A percentile compares a stretch with the other conserved stretches of the same genome.
phyloP scores from a whole-genome alignment of 148 eudicot species.

The Nyssa sinensis region DNA sequence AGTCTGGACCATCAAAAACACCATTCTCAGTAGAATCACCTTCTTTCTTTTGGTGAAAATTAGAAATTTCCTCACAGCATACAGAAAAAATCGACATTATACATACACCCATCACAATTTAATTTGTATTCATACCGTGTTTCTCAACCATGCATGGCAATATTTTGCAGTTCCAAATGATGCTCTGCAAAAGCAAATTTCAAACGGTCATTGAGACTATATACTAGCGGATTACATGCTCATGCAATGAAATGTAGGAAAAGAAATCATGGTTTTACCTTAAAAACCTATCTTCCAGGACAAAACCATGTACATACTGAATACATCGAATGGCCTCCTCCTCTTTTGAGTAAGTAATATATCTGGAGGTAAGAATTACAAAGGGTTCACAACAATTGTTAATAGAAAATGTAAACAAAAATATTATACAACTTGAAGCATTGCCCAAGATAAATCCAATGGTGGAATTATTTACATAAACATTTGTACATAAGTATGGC shows the following conservation, averaged over 20 bases:
- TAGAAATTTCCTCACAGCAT: neutral
- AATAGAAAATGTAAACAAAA: neutral
- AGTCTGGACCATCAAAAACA: slow-evolving; percentile 33
- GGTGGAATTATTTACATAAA: neutral
- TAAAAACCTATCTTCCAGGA: slow-evolving; percentile 47
- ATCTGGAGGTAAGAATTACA: slow-evolving; percentile 27
- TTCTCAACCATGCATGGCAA: slow-evolving; percentile 67
- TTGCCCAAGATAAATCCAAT: neutral
- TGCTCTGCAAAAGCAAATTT: slow-evolving; percentile 40
- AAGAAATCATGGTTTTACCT: slow-evolving; percentile 33
- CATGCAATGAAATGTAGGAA: slow-evolving; percentile 1
- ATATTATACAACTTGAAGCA: neutral
- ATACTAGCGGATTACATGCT: neutral
- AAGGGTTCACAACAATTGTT: neutral
- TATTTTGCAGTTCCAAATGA: slow-evolving; percentile 67
- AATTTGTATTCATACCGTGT: slow-evolving; percentile 36
- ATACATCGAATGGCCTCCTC: slow-evolving; percentile 65
- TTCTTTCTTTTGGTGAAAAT: neutral
- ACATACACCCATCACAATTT: neutral
- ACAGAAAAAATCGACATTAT: neutral
- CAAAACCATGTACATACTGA: slow-evolving; percentile 58
- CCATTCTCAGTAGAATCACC: slow-evolving; percentile 6
- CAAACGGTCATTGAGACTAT: slow-evolving; percentile 14
- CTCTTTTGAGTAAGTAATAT: slow-evolving; percentile 57
- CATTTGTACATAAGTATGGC: too few species aligned